Evolutionary conservation across 306 rosid genomes (phyloP).

Genomic region (Trifolium dubium): DNA sequence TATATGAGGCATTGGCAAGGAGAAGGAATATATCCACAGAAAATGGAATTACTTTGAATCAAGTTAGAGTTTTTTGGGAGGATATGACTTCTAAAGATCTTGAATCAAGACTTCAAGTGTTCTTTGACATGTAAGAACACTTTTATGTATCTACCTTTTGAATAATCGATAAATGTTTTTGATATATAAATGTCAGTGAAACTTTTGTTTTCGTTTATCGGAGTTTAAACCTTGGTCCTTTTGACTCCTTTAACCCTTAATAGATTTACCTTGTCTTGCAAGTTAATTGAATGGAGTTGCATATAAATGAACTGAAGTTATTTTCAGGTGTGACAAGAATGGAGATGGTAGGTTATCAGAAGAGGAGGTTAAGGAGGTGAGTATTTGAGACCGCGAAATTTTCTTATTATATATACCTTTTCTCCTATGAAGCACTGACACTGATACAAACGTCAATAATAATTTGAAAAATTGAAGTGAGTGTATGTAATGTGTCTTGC

Average conservation of each 20-base stretch:
- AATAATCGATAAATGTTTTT: neutral
- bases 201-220: neutral
- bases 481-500: neutral
- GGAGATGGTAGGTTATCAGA: constrained; percentile 93
- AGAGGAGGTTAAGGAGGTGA: constrained; percentile 89
- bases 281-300: neutral
- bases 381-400: constrained; percentile 34
- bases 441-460: neutral
- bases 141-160: constrained; percentile 9
- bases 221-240: neutral
- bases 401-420: neutral
- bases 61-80: constrained; percentile 75
- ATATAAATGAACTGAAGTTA: constrained; percentile 33
- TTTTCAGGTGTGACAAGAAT: constrained; percentile 93
- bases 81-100: constrained; percentile 77
- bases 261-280: neutral
- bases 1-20: constrained; percentile 76
- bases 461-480: neutral
- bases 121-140: constrained; percentile 80
- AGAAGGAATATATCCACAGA: constrained; percentile 49
- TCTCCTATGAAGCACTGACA: neutral
- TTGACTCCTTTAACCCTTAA: neutral
- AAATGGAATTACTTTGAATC: constrained; percentile 57
- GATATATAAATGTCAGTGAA: neutral
- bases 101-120: constrained; percentile 82